phyloP scores from a whole-genome alignment of 1,139 yeast species.

The Lodderomyces parapsilosis region DNA sequence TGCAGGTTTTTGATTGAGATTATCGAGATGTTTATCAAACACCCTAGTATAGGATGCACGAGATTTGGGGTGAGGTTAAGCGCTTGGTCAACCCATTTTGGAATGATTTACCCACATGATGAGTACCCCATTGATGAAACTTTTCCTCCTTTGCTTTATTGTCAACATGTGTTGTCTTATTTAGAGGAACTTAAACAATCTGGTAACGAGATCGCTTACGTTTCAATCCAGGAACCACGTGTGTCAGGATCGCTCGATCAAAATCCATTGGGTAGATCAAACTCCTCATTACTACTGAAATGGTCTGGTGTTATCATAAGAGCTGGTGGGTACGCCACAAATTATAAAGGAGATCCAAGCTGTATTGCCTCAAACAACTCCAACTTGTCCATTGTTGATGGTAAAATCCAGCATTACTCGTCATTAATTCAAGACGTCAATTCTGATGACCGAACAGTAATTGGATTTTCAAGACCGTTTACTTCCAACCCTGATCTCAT shows the following conservation, averaged over 20 bases:
- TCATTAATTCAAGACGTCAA: constrained; percentile 15
- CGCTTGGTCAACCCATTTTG: constrained; percentile 38
- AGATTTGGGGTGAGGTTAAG: constrained; percentile 23
- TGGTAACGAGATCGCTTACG: constrained; percentile 21
- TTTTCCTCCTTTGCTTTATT: constrained; percentile 17
- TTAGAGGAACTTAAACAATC: constrained; percentile 17
- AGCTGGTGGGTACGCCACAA: constrained; percentile 19
- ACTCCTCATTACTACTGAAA: constrained; percentile 12
- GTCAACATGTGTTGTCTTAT: constrained; percentile 17
- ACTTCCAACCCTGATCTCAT: constrained; percentile 52
- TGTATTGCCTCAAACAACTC: constrained; percentile 17
- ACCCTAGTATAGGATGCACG: constrained; percentile 31
- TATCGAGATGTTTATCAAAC: constrained; percentile 42
- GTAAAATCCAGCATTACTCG: constrained; percentile 13
- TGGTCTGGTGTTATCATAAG: constrained; percentile 17
- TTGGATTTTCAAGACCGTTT: constrained; percentile 46
- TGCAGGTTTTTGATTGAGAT: constrained; percentile 58
- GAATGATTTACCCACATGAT: constrained; percentile 30
- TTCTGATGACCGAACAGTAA: constrained; percentile 31
- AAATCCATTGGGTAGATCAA: constrained; percentile 19
- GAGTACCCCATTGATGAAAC: constrained; percentile 14
- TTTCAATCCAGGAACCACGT: constrained; percentile 23
- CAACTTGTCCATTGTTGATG: constrained; percentile 12
- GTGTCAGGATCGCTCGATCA: constrained; percentile 18
- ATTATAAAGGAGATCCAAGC: constrained; percentile 15